Evolutionary conservation across 2,329 filamentous ascomycete species (phyloP).

Genomic region (Cladophialophora exuberans): DNA sequence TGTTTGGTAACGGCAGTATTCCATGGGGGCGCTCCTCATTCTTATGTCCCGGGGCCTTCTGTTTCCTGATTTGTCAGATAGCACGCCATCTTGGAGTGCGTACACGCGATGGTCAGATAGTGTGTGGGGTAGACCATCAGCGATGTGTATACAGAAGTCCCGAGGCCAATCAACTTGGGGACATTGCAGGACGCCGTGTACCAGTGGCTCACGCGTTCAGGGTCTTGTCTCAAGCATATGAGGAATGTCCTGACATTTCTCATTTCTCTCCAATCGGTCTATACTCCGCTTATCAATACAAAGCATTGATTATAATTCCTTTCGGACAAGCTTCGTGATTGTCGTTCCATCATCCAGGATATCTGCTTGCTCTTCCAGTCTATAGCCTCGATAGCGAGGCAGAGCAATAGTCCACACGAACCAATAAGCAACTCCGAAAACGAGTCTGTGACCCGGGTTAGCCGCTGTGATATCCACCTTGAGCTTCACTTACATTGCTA

Average conservation of each 20-base stretch:
- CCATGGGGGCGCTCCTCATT: slow-evolving; percentile 11
- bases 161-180: slow-evolving; percentile 20
- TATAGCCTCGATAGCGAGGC: slow-evolving; percentile 63
- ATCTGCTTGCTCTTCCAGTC: slow-evolving; percentile 63
- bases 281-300: slow-evolving; percentile 30
- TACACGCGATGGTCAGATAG: slow-evolving; percentile 24
- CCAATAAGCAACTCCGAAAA: slow-evolving; percentile 68
- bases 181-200: slow-evolving; percentile 22
- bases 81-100: slow-evolving; percentile 29
- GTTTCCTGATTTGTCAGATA: slow-evolving; percentile 33
- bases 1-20: slow-evolving; percentile 6
- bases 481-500: slow-evolving; percentile 42
- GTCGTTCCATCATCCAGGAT: slow-evolving; percentile 68
- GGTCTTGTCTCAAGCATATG: slow-evolving; percentile 5
- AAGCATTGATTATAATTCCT: slow-evolving; percentile 28
- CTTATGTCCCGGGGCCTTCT: slow-evolving; percentile 20
- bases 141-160: slow-evolving; percentile 9
- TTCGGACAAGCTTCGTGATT: slow-evolving; percentile 60
- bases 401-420: slow-evolving; percentile 66
- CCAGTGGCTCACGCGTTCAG: slow-evolving; percentile 4
- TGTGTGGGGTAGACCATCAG: slow-evolving; percentile 26
- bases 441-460: slow-evolving; percentile 49
- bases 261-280: slow-evolving; percentile 9
- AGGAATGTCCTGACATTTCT: slow-evolving; percentile 3
- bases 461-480: not conserved